Conservation (phyloP, 2,329 filamentous ascomycete genomes). For the Berkeleyomyces basicola region DNA sequence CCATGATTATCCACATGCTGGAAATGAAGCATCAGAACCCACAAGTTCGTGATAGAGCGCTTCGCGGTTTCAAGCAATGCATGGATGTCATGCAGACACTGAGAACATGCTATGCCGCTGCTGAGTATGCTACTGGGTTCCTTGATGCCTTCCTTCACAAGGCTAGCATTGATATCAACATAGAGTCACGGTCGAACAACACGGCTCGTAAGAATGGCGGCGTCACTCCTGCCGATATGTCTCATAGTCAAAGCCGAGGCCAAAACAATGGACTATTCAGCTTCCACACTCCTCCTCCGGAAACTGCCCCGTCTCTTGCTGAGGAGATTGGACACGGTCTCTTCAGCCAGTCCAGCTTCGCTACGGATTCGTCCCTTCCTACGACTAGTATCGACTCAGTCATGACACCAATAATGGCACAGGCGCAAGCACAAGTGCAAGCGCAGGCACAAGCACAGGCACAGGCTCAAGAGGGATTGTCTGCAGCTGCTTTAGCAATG, state of each 20-base stretch:
- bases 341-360: background rate
- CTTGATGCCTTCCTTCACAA: slow-evolving; percentile 83
- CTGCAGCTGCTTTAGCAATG: background rate
- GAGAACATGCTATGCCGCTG: slow-evolving; percentile 77
- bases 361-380: background rate
- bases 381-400: background rate
- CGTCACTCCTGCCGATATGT: background rate
- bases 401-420: background rate
- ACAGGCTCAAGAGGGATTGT: background rate
- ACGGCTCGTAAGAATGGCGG: background rate
- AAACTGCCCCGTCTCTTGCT: slow-evolving; percentile 26
- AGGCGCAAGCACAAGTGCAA: background rate
- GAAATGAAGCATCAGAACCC: slow-evolving; percentile 75
- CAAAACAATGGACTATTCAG: slow-evolving; percentile 21
- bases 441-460: background rate
- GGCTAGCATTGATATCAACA: slow-evolving; percentile 55
- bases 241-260: background rate
- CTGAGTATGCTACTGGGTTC: slow-evolving; percentile 92
- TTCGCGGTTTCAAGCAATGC: slow-evolving; percentile 74
- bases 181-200: slow-evolving; percentile 16
- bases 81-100: slow-evolving; percentile 83
- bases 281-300: slow-evolving; percentile 37
- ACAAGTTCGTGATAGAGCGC: slow-evolving; percentile 52
- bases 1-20: slow-evolving; percentile 83
- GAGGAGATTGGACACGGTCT: background rate